A percentile compares a stretch with the other conserved stretches of the same genome.
Evolutionary conservation across 2,329 filamentous ascomycete species (phyloP).

Genomic region (Zasmidium angulare): DNA sequence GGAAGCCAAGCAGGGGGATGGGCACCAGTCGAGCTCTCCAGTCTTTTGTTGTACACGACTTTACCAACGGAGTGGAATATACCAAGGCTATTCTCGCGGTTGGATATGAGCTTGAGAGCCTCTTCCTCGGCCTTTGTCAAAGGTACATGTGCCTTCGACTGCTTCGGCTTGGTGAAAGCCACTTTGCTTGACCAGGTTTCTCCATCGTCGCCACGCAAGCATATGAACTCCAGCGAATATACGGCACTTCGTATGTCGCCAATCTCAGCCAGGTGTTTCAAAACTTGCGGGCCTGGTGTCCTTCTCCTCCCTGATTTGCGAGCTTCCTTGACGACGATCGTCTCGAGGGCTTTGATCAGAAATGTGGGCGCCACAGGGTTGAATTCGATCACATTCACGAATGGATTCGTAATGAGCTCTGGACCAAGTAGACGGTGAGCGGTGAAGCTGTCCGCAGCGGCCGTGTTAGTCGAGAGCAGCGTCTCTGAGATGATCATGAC

Average conservation of each 20-base stretch:
- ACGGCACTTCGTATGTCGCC: slow-evolving; percentile 93
- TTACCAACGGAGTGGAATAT: slow-evolving; percentile 97
- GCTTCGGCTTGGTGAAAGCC: slow-evolving; percentile 68
- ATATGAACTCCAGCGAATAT: slow-evolving; percentile 88
- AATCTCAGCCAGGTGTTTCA: slow-evolving; percentile 78
- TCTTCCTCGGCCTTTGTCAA: slow-evolving; percentile 78
- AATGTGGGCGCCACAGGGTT: slow-evolving; percentile 87
- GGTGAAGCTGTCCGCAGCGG: slow-evolving; percentile 86
- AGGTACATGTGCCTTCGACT: slow-evolving; percentile 56
- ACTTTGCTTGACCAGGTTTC: slow-evolving; percentile 75
- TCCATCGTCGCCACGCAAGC: slow-evolving; percentile 73
- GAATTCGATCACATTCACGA: slow-evolving; percentile 81
- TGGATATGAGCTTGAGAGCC: slow-evolving; percentile 76
- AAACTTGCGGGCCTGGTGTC: slow-evolving; percentile 74
- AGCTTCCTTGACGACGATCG: slow-evolving; percentile 82
- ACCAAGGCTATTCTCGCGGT: slow-evolving; percentile 83
- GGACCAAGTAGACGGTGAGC: slow-evolving; percentile 85
- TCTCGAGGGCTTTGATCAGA: slow-evolving; percentile 78
- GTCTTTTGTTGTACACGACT: slow-evolving; percentile 92
- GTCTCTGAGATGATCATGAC: slow-evolving; percentile 93
- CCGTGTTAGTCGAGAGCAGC: slow-evolving; percentile 77
- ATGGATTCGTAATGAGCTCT: slow-evolving; percentile 78
- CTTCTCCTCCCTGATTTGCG: slow-evolving; percentile 71
- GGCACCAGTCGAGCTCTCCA: slow-evolving; percentile 50
- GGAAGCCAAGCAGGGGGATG: slow-evolving; percentile 51